Conservation (phyloP, 2,329 filamentous ascomycete genomes). For the Sporothrix variecibatus region DNA sequence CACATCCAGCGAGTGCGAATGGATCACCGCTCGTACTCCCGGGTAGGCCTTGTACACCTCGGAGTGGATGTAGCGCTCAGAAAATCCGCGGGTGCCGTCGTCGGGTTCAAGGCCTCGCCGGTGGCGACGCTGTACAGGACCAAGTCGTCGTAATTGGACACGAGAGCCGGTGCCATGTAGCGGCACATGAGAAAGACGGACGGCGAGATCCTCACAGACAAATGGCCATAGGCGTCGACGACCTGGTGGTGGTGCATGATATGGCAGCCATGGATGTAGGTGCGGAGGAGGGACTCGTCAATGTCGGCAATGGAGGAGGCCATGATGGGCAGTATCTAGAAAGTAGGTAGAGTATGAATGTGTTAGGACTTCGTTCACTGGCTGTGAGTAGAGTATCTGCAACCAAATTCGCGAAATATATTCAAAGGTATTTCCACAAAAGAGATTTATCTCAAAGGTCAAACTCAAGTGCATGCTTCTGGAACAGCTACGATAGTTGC, state of each 20-base stretch:
- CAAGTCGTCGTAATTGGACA: background rate
- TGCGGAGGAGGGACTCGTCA: background rate
- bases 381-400: no score
- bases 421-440: no score
- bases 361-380: no score
- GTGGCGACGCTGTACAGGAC: background rate
- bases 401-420: no score
- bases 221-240: constrained; percentile 7
- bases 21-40: background rate
- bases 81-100: background rate
- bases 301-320: background rate
- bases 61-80: constrained; percentile 10
- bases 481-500: no score
- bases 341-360: no score
- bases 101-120: background rate
- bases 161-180: constrained; percentile 8
- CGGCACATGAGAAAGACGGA: background rate
- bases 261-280: background rate
- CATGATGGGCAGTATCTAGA: background rate
- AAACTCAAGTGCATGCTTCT: no score
- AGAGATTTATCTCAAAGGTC: no score
- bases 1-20: constrained; percentile 1
- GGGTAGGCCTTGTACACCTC: constrained; percentile 8
- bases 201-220: background rate
- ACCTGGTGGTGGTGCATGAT: constrained; percentile 7